Evolutionary conservation across 208 protist genomes (phyloP).

Genomic region (Trypanosoma caninum): DNA sequence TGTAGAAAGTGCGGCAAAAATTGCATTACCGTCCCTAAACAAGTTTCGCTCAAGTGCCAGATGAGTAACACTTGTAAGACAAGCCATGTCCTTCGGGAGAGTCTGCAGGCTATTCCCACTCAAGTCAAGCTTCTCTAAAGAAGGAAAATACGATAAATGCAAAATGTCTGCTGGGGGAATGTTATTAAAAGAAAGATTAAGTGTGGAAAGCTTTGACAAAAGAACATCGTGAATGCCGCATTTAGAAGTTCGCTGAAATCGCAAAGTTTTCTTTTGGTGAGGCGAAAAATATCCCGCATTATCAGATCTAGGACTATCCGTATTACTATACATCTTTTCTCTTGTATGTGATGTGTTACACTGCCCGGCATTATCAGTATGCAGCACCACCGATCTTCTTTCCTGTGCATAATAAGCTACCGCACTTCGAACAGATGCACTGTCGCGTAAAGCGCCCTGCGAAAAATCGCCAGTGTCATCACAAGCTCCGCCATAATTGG

Average conservation of each 20-base stretch:
- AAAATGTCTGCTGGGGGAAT: constrained; percentile 55
- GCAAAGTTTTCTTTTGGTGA: constrained; percentile 6
- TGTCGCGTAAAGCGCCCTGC: not conserved
- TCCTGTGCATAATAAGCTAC: constrained; percentile 23
- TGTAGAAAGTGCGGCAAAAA: constrained; percentile 72
- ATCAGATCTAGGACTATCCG: not conserved
- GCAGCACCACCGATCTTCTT: not conserved
- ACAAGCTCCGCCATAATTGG: not conserved
- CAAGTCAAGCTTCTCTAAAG: constrained; percentile 75
- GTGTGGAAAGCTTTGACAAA: constrained; percentile 44
- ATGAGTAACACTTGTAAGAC: constrained; percentile 72
- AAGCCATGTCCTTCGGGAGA: constrained; percentile 67
- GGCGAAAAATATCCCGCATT: constrained; percentile 4
- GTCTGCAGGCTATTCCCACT: constrained; percentile 72
- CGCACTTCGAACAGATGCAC: constrained; percentile 16
- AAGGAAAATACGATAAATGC: constrained; percentile 57
- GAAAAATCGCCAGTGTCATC: not conserved
- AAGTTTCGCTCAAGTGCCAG: constrained; percentile 80
- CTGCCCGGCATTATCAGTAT: not conserved
- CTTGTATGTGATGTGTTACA: not conserved
- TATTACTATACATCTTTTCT: not conserved
- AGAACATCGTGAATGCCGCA: constrained; percentile 40
- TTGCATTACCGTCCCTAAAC: constrained; percentile 34
- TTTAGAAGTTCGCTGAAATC: not conserved
- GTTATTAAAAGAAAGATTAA: constrained; percentile 86